Base-by-base conservation (phyloP, 2,329 filamentous ascomycete genomes). In the Colletotrichum spaethianum region DNA sequence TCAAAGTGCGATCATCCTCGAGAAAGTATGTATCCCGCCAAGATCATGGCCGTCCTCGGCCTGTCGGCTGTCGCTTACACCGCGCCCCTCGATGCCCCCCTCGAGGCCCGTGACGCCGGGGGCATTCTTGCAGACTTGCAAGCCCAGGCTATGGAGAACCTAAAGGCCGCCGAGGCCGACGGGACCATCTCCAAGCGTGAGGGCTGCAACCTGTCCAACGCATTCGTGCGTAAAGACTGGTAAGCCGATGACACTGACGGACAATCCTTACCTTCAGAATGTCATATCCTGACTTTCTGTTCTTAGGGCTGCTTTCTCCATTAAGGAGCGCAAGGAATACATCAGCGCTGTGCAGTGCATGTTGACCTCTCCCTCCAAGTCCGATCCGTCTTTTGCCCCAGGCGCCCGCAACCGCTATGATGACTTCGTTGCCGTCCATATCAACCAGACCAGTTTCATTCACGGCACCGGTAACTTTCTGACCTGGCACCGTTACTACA, bases 261-360 rank as follows among this genome's bases (percentile, higher is more conserved):
- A 8, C 2, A 12, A 12, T 18, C 12, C 28, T 42, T 20, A n/a
- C n/a, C 12, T 8, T 28, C 44, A 3, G 23, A 52, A 28, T 18
- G 16, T 1, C 3, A 0, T 4, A 11, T 28, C 6, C 40, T 33
- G 9, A 60, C 40, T 8, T 33, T 38, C 33, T 4, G 1, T 73
- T 9, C 63, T 56, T 20, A 79, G 75, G 57, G 72, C 75, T 14
- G 75, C 75, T 36, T 71, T 75, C 52, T 77, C 75, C 44, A 76
- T 73, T 12, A 72, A 74, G 23, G 72, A 75, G 63, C 69, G 69
- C 28, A 73, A 74, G 63, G 66, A 66, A 6, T 75, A 73, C 61
- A 74, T 75, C 67, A 59, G 59, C 20, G 72, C 74, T 11, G 72
- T 74, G 33, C 69, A 75, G 44, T 74, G 73, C 33, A 44, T 75